Base-by-base conservation (phyloP, 495 filamentous ascomycete genomes). In the Penicillium malachiteum region DNA sequence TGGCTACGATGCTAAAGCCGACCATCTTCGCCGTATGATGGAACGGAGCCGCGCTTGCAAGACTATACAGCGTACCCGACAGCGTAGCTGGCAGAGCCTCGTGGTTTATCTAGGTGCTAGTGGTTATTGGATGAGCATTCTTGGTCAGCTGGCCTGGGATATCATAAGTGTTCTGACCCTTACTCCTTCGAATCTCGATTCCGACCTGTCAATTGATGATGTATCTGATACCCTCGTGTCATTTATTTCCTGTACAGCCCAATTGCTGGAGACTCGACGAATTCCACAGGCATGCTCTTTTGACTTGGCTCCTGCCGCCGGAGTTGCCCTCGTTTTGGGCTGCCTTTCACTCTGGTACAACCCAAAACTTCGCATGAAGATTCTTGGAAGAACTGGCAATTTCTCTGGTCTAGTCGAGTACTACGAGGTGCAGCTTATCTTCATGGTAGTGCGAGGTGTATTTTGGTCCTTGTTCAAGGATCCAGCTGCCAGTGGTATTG, bases 1-100 rank as follows among this genome's bases (percentile, higher is more conserved):
- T 3, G 83, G 78, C 0, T 93, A 93, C 68, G 86, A 84, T 38
- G 91, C 90, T 10, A 89, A 91, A 67, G 83, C 90, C 17, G 89
- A 94, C 66, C 78, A 89, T 60, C 71, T 94, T 31, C 71, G 87
- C 48, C 82, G 86, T 56, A 81, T 88, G 78, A 83, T 93, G 68
- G 83, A 90, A 38, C 78, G 80, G 57, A 85, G 84, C 55, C 76
- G 81, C 61, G 74, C 69, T 40, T 70, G 68, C 38, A 72, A 76
- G 56, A 67, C 70, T 42, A 69, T 67, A n/a, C 64, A 70, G 53
- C 63, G 54, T 53, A 73, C 59, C 60, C 71, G 63, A 58, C 63
- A 56, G 53, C 73, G 61, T 61, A 79, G 69, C 52, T 88, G 74
- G 82, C 84, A 72, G 58, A 75, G 69, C 43, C 74, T 72, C 54